Base-by-base conservation (phyloP, 2,329 filamentous ascomycete genomes). In the Bisporella sp. region DNA sequence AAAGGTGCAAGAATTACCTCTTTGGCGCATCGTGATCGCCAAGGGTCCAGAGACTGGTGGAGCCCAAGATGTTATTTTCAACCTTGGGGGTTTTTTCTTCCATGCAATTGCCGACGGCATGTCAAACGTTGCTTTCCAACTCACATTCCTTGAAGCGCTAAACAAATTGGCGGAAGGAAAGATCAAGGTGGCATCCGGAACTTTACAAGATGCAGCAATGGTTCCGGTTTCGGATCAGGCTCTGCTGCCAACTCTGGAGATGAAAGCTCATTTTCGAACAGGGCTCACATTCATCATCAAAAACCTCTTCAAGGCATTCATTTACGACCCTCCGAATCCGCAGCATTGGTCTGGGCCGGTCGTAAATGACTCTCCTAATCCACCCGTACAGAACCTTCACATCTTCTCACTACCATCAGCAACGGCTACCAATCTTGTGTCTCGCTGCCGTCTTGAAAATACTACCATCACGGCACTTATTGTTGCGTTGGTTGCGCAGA, bases 61-160 rank as follows among this genome's bases (percentile, higher is more conserved):
- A 41, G 11, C 5, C 41, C 31, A 51, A 8, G 30, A 31, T 3
- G 21, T 21, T 21, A 21, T 21, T 21, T 59, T 59, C 21, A 31
- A 46, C 4, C 12, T 79, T 11, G 57, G 71, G 6, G 77, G 80
- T 56, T 67, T 69, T 12, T 75, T 66, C 37, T 78, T 82, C 52
- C 79, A 82, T 54, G 68, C 70, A 0, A 67, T 81, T 12, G 69
- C 70, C 28, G 79, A 82, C 54, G 79, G 79, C 1, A 65, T 70
- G 9, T 72, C 72, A 52, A 73, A 70, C 0, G 65, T 63, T n/a
- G 59, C 69, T 2, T 79, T 82, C 56, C 78, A 82, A 51, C 62
- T 68, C 40, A 65, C 67, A 1, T 65, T 82, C 1, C 67, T 75
- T 5, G 55, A 63, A 2, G 68, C 73, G 5, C 65, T 81, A 3